Evolutionary conservation across 495 filamentous ascomycete species (phyloP), one percentile per base, ranked within the genome.

Genomic region (Sphaerosporella brunnea): DNA sequence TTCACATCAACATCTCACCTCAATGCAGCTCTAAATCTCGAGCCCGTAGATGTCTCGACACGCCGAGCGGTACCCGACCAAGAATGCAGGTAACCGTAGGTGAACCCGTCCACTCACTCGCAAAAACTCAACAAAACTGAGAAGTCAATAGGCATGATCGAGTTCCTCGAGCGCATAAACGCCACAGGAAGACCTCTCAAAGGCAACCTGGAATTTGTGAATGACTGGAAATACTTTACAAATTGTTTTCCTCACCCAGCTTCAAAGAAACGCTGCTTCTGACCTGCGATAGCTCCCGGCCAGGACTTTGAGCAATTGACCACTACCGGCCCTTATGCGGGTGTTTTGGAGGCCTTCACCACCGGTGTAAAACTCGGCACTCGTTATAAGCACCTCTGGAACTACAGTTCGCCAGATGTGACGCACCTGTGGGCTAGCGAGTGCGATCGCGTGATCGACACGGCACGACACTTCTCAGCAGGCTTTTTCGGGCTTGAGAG

Each of bases 171-270:
- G 10, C 65, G 65, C 3, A 60, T 77, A 10, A 66, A 66, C 46
- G 51, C 62, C n/a, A 54, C 62, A 20, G 64, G 63, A 3, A 52
- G 63, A 2, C 54, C 58, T 1, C 48, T 74, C 2, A 67, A 68
- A 48, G 74, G 71, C 15, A 61, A 67, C 16, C 61, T 78, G 16
- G 60, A 62, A 7, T 78, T 78, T 51, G 46, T 72, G 34, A 73
- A 75, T 48, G 42, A 68, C 32, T 78, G 74, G 74, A 61, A 68
- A 41, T 77, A 73, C 48, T 68, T 78, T 50, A 67, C 70, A 39
- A 41, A 62, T 16, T 54, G 64, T 61, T 52, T 56, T 8, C 20
- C 43, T n/a, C n/a, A n/a, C n/a, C n/a, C n/a, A n/a, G n/a, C n/a
- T n/a, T n/a, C n/a, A n/a, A n/a, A n/a, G n/a, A n/a, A n/a, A n/a